Evolutionary conservation across 306 rosid genomes (phyloP).

Genomic region (Prunus persica): DNA sequence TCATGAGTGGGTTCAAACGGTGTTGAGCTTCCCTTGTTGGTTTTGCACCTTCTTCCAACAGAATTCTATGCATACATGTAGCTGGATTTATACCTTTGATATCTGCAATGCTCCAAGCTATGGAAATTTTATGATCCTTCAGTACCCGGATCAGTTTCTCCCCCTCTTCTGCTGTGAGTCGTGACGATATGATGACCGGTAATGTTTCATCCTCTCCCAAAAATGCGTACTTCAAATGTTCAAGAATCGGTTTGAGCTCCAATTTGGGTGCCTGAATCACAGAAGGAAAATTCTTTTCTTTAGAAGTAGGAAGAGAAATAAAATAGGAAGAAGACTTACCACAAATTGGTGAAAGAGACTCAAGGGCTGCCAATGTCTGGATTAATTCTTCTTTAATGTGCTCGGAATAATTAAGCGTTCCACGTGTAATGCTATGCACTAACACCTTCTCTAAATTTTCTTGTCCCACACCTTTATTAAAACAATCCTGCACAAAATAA

Average conservation of each 20-base stretch:
- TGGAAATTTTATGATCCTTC: not conserved
- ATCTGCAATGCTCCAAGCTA: not conserved
- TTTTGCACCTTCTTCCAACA: not conserved
- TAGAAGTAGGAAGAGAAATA: too few relatives aligned
- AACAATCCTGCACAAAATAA: too few relatives aligned
- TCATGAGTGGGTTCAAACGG: not conserved
- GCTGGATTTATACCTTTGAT: constrained; percentile 1
- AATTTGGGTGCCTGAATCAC: not conserved
- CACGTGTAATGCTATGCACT: too few relatives aligned
- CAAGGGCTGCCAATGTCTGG: too few relatives aligned
- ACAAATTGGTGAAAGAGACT: too few relatives aligned
- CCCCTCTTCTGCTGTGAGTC: not conserved
- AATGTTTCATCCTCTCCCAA: not conserved
- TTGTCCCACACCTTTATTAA: too few relatives aligned
- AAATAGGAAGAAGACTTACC: too few relatives aligned
- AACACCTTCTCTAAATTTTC: too few relatives aligned
- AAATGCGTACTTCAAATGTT: not conserved
- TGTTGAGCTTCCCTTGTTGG: not conserved
- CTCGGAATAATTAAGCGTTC: too few relatives aligned
- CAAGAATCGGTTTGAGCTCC: not conserved
- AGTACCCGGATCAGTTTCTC: not conserved
- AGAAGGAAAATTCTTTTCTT: not conserved
- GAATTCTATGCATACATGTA: not conserved
- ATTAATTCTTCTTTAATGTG: too few relatives aligned
- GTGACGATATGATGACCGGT: not conserved